Conservation (phyloP, 805 yeast species). For the Myxozyma kluyveri region DNA sequence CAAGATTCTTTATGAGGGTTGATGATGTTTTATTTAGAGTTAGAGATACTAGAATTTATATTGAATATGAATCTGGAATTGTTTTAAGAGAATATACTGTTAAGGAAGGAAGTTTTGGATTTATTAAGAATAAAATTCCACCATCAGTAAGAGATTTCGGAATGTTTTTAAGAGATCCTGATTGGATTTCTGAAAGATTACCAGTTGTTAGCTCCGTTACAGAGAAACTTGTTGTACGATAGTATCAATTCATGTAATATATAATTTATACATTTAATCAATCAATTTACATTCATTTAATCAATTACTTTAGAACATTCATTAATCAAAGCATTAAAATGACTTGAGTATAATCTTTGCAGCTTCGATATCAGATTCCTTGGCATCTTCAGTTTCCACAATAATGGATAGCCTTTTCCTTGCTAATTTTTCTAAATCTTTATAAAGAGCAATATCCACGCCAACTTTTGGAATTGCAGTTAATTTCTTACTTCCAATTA, state of each 20-base stretch:
- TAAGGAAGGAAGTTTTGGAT: slow-evolving; percentile 57
- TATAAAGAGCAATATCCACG: slow-evolving; percentile 33
- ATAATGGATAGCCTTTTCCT: slow-evolving; percentile 41
- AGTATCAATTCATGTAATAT: background rate
- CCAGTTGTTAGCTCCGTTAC: slow-evolving; percentile 46
- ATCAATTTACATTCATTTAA: background rate
- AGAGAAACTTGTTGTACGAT: slow-evolving; percentile 32
- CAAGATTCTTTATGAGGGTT: slow-evolving; percentile 79
- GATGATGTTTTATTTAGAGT: slow-evolving; percentile 85
- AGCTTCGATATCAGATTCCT: slow-evolving; percentile 41
- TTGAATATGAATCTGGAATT: slow-evolving; percentile 65
- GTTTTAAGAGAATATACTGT: slow-evolving; percentile 76
- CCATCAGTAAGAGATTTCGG: slow-evolving; percentile 64
- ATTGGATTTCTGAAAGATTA: slow-evolving; percentile 73
- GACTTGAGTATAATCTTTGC: slow-evolving; percentile 38
- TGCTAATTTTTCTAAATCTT: slow-evolving; percentile 42
- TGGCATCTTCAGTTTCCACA: slow-evolving; percentile 35
- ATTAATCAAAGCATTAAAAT: slow-evolving; percentile 10
- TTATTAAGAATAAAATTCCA: slow-evolving; percentile 45
- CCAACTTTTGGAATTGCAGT: slow-evolving; percentile 2
- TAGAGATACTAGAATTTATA: slow-evolving; percentile 77
- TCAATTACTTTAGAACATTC: background rate
- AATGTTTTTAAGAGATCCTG: slow-evolving; percentile 69
- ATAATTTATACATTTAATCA: background rate
- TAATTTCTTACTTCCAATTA: slow-evolving; percentile 37